Evolutionary conservation across 148 eudicot genomes (phyloP).

Genomic region (Rheum nobile): DNA sequence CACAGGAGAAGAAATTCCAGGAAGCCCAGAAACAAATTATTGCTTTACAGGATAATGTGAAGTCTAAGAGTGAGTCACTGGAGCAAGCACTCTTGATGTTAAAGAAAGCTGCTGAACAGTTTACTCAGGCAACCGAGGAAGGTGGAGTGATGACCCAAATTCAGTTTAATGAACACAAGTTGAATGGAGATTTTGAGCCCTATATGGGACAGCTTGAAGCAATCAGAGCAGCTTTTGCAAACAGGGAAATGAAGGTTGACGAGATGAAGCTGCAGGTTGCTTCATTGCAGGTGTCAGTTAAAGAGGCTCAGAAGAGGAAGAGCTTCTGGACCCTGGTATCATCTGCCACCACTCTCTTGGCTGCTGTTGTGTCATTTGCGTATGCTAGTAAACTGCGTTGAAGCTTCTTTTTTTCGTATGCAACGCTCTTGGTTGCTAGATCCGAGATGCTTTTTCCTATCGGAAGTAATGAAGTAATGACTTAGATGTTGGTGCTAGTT

Average conservation of each 20-base stretch:
- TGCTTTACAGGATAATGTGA: conserved; percentile 24
- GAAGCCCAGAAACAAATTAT: conserved; percentile 22
- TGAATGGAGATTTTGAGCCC: conserved; percentile 30
- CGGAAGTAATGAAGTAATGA: background rate
- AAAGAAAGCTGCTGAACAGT: conserved; percentile 25
- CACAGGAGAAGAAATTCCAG: conserved; percentile 16
- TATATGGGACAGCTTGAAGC: conserved; percentile 37
- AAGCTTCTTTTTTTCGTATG: background rate
- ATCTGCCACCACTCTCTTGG: conserved; percentile 65
- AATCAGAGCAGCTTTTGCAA: conserved; percentile 41
- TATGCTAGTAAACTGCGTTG: conserved; percentile 44
- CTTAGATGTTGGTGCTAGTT: background rate
- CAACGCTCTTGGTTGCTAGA: conserved; percentile 4
- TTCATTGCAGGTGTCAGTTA: conserved; percentile 28
- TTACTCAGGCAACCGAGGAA: conserved; percentile 7
- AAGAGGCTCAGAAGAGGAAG: conserved; percentile 52
- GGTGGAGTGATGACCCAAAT: conserved; percentile 3
- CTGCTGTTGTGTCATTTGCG: conserved; percentile 63
- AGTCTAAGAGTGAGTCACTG: conserved; percentile 20
- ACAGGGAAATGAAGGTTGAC: conserved; percentile 34
- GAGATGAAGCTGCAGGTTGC: conserved; percentile 48
- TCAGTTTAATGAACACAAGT: conserved; percentile 7
- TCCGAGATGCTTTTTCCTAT: background rate
- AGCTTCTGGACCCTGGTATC: conserved; percentile 63
- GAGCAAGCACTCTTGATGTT: conserved; percentile 30